Conservation (phyloP, 108 stramenopile genomes). For the Cyclotella atomus region DNA sequence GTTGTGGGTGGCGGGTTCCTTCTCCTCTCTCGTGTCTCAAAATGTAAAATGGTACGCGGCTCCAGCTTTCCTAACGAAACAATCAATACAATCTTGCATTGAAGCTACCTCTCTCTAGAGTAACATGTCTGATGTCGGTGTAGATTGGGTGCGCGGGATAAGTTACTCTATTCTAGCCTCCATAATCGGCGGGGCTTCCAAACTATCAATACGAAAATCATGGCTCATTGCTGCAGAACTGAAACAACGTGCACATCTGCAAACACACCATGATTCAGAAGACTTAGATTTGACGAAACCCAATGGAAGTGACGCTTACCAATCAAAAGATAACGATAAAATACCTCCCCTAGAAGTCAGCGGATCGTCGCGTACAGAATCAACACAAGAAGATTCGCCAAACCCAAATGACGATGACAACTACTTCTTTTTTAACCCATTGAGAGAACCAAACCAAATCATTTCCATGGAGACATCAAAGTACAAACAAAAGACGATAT, state of each 20-base stretch:
- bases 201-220: slow-evolving; percentile 82
- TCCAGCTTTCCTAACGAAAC: too few relatives aligned
- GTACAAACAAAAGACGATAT: slow-evolving; percentile 1
- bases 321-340: not conserved
- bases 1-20: too few relatives aligned
- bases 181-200: slow-evolving; percentile 77
- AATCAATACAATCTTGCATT: too few relatives aligned
- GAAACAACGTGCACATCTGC: not conserved
- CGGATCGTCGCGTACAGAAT: not conserved
- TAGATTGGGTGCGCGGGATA: slow-evolving; percentile 80
- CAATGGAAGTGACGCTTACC: not conserved
- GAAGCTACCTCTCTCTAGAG: not conserved
- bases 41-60: too few relatives aligned
- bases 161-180: slow-evolving; percentile 73
- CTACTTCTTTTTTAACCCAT: not conserved
- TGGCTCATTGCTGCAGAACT: slow-evolving; percentile 44
- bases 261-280: not conserved
- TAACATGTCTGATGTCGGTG: not conserved
- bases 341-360: slow-evolving; percentile 11
- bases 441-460: not conserved
- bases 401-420: not conserved
- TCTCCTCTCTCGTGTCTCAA: too few relatives aligned
- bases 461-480: not conserved
- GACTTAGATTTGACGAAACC: not conserved
- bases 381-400: not conserved